phyloP scores from a whole-genome alignment of 305 asterid species.

The Fraxinus paxiana region DNA sequence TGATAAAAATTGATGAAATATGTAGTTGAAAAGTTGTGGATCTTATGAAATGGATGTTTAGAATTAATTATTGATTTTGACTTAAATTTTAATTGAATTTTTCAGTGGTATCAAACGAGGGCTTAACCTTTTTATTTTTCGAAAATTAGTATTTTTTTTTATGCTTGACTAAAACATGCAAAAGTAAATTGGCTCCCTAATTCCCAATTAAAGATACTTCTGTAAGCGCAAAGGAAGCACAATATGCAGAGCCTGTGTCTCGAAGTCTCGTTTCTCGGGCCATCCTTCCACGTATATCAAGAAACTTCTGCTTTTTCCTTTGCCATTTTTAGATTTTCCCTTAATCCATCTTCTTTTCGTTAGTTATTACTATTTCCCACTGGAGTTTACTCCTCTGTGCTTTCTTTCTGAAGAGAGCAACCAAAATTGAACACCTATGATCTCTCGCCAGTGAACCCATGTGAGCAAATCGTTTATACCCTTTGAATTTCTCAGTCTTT shows the following conservation, averaged over 20 bases:
- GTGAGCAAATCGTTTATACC: slow-evolving; percentile 46
- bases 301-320: slow-evolving; percentile 30
- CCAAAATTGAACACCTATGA: slow-evolving; percentile 35
- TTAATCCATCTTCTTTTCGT: slow-evolving; percentile 27
- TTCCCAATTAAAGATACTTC: slow-evolving; percentile 20
- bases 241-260: slow-evolving; percentile 27
- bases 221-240: slow-evolving; percentile 28
- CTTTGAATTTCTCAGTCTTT: slow-evolving; percentile 2
- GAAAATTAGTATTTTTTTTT: neutral
- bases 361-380: slow-evolving; percentile 28
- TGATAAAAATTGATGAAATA: too few relatives aligned
- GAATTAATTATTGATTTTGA: too few relatives aligned
- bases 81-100: too few relatives aligned
- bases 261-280: slow-evolving; percentile 60
- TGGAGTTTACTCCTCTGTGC: slow-evolving; percentile 30
- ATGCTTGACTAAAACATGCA: slow-evolving; percentile 6
- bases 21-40: too few relatives aligned
- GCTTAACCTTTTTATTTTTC: neutral
- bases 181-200: neutral
- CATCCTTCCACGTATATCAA: slow-evolving; percentile 63
- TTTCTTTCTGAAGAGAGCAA: slow-evolving; percentile 36
- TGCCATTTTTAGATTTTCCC: slow-evolving; percentile 6
- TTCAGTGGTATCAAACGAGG: too few relatives aligned
- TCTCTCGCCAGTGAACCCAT: slow-evolving; percentile 37
- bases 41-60: too few relatives aligned